Conservation (phyloP, 2,329 filamentous ascomycete species). For the Colletotrichum sp. region DNA sequence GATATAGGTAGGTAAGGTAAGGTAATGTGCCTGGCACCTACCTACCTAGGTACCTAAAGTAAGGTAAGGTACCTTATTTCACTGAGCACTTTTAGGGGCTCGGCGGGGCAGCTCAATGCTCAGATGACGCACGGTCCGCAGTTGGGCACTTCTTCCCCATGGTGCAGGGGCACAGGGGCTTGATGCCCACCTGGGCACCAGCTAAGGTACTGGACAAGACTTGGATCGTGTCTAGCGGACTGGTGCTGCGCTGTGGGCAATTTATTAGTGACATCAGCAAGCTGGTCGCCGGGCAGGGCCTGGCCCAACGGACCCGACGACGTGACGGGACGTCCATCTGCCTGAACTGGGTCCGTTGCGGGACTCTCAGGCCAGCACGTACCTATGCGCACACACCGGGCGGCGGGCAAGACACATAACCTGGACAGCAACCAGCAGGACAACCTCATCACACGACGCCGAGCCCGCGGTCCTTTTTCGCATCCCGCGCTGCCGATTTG, state of each 20-base stretch:
- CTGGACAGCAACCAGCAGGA: neutral
- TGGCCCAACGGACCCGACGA: neutral
- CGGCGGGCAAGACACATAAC: neutral
- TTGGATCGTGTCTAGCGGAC: neutral
- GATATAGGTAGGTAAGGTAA: neutral
- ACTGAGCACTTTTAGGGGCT: neutral
- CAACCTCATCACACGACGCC: neutral
- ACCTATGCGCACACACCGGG: neutral
- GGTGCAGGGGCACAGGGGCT: neutral
- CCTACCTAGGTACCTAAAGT: neutral
- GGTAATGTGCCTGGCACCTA: neutral
- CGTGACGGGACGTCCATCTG: neutral
- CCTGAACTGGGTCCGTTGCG: neutral
- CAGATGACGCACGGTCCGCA: neutral
- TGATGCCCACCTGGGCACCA: neutral
- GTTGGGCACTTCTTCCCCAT: neutral
- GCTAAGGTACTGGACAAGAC: neutral
- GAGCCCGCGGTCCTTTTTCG: neutral
- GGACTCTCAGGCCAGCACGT: neutral
- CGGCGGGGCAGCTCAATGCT: neutral
- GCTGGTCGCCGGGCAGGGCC: neutral
- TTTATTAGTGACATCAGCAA: conserved; percentile 20
- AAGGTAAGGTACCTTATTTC: no score
- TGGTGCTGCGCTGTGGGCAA: neutral
- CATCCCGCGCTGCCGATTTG: neutral